A percentile compares a stretch with the other conserved stretches of the same genome.
These are phyloP conservation scores for Zasmidium cellare DNA, from an alignment of 2,329 filamentous ascomycete species.

Conservation along the genomic window DNA sequence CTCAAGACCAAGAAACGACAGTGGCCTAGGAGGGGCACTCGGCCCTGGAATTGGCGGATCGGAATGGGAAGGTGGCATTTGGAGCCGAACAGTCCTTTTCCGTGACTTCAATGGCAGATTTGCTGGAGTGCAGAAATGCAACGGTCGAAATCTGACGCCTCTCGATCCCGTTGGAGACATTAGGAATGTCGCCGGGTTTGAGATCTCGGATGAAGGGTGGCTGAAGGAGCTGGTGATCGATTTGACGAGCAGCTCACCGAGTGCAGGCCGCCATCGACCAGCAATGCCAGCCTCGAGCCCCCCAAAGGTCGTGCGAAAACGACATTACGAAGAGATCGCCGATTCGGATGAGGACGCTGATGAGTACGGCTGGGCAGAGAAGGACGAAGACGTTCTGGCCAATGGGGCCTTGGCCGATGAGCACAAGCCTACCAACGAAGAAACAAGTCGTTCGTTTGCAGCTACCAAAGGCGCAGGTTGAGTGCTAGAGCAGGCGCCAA, in stretches of 20 bases:
- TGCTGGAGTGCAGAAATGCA: conserved; percentile 46
- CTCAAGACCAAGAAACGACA: conserved; percentile 68
- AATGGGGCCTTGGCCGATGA: neutral
- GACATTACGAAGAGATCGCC: conserved; percentile 57
- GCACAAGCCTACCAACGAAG: conserved; percentile 3
- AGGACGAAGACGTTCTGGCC: conserved; percentile 56
- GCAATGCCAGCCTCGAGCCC: conserved; percentile 7
- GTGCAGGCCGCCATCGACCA: neutral
- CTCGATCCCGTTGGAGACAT: conserved; percentile 39
- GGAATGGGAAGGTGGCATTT: conserved; percentile 78
- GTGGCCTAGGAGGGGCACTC: conserved; percentile 61
- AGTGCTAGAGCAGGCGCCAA: too few relatives aligned
- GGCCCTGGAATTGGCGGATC: conserved; percentile 72
- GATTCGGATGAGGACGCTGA: conserved; percentile 64
- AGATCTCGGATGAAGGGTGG: conserved; percentile 46
- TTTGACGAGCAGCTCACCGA: conserved; percentile 15
- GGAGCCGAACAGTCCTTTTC: conserved; percentile 74
- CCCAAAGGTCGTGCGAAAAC: conserved; percentile 49
- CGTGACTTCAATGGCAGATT: conserved; percentile 62
- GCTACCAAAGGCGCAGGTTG: too few relatives aligned
- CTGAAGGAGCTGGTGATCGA: conserved; percentile 28
- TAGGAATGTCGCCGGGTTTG: conserved; percentile 53
- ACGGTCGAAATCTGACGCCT: conserved; percentile 38
- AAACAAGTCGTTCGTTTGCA: too few relatives aligned
- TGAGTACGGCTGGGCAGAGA: conserved; percentile 70